Base-by-base conservation (phyloP, 306 rosid species). In the barrel medic (Medicago truncatula) region DNA sequence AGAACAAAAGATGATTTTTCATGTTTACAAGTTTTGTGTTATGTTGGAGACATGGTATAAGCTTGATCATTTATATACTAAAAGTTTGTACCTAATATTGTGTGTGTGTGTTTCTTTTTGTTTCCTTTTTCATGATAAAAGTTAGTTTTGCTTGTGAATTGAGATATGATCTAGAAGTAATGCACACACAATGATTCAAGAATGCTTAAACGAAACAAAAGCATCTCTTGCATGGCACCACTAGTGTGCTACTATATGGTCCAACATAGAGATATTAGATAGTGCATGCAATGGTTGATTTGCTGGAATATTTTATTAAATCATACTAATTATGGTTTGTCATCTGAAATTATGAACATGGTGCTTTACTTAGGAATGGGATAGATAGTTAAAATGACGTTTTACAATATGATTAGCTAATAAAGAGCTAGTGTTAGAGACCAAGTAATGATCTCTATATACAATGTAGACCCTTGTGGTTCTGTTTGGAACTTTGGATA, bases 131-230 rank as follows among this genome's bases (percentile, higher is more conserved):
- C 68, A 20, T 67, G 70, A 63, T 56, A 7, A 46, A 67, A 82
- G 78, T 47, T 63, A 47, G 78, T 85, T 89, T 50, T 50, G 89
- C 88, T 87, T 89, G 89, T 68, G 74, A 49, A 57, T 71, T 81
- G 73, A 74, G 85, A 79, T 25, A 77, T 71, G 56, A 0, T 44
- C 4, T 21, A 47, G 59, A 54, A 25, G 40, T 78, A 17, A 57
- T 75, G 18, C 8, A n/a, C 15, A 2, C 28, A 54, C 44, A 75
- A 80, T 86, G 83, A 83, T 84, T 13, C 14, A 56, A 74, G 4
- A 73, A 81, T 83, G 86, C 88, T 83, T 87, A 80, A 70, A 49
- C 15, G 47, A 73, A 81, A 78, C 80, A 75, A 81, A 89, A 86
- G 89, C 81, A 39, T 81, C 78, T 62, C 71, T 41, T 66, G 54